A percentile compares a stretch with the other conserved stretches of the same genome.
phyloP scores from a whole-genome alignment of 106 monocot species.

The Triglochin maritima region DNA sequence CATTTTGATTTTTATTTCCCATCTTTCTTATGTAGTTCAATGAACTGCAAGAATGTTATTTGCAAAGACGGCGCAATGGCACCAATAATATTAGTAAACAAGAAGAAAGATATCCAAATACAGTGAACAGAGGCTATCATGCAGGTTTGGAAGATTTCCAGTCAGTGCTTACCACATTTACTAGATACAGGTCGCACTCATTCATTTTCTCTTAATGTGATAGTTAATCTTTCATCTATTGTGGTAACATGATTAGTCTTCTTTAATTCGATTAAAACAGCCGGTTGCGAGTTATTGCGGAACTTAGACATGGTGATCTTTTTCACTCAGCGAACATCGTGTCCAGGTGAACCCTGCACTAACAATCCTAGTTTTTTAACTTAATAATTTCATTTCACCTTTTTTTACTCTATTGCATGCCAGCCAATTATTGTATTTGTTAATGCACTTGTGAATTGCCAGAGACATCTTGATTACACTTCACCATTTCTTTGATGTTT shows the following conservation, averaged over 20 bases:
- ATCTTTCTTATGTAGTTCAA: slow-evolving; percentile 50
- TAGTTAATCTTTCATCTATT: background rate
- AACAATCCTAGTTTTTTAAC: too few species aligned
- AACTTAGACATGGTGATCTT: slow-evolving; percentile 89
- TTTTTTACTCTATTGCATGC: too few species aligned
- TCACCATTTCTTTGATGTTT: too few species aligned
- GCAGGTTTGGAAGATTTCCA: slow-evolving; percentile 92
- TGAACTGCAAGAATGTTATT: slow-evolving; percentile 92
- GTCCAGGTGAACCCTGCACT: slow-evolving; percentile 50
- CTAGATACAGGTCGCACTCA: slow-evolving; percentile 60
- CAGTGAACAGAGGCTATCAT: slow-evolving; percentile 57
- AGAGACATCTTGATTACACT: too few species aligned
- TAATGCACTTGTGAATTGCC: too few species aligned
- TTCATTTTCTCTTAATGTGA: background rate
- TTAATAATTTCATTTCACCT: too few species aligned
- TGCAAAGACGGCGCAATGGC: slow-evolving; percentile 68
- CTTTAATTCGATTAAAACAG: slow-evolving; percentile 18
- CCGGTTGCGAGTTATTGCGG: slow-evolving; percentile 88
- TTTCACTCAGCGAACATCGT: slow-evolving; percentile 96
- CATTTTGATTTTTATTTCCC: background rate
- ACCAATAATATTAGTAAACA: slow-evolving; percentile 27
- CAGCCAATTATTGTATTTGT: too few species aligned
- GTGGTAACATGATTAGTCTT: background rate
- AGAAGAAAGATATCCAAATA: slow-evolving; percentile 57
- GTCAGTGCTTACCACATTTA: slow-evolving; percentile 90